Base-by-base conservation (phyloP, 495 filamentous ascomycete genomes). In the Penicillium chermesinum region DNA sequence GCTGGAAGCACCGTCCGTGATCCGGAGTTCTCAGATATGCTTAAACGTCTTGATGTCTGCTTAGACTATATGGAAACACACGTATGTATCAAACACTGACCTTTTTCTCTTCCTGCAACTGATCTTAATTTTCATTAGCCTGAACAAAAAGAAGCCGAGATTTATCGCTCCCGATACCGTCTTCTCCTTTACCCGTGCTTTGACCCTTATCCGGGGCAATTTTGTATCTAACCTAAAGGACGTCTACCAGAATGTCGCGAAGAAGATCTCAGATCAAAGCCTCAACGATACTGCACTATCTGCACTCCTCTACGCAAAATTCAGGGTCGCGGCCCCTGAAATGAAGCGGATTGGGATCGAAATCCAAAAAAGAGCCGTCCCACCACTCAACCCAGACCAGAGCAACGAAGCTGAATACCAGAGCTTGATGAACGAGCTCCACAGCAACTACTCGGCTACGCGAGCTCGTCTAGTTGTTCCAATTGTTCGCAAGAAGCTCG, bases 11-110 rank as follows among this genome's bases (percentile, higher is more conserved):
- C 89, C 36, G 89, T 91, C 33, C 84, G 88, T 42, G 84, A 82
- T 49, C 81, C 83, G 54, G 85, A 83, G 45, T 97, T 91, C 58
- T 84, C 81, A 8, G 87, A 95, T 48, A 91, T 96, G 76, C 68
- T 97, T 18, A 71, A 77, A 20, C 91, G 84, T 46, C 70, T 98
- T 12, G 90, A 97, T 63, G 79, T 83, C 40, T 97, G 93, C 62
- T 76, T 98, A 54, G 87, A 82, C 39, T 95, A 94, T 54, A 95
- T 95, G 89, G 77, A 84, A 45, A 67, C 75, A 42, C 87, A 95
- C 70, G 87, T 90, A 55, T 62, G 84, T 75, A 57, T 38, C 22
- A 21, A 44, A 9, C 1, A 9, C 12, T 22, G 5, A 12, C 16
- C 12, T 30, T 16, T 15, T 10, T 41, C 2, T 41, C 12, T 15